Evolutionary conservation across 2,329 filamentous ascomycete genomes (phyloP).

Genomic region (Leptoxyphium fumago): DNA sequence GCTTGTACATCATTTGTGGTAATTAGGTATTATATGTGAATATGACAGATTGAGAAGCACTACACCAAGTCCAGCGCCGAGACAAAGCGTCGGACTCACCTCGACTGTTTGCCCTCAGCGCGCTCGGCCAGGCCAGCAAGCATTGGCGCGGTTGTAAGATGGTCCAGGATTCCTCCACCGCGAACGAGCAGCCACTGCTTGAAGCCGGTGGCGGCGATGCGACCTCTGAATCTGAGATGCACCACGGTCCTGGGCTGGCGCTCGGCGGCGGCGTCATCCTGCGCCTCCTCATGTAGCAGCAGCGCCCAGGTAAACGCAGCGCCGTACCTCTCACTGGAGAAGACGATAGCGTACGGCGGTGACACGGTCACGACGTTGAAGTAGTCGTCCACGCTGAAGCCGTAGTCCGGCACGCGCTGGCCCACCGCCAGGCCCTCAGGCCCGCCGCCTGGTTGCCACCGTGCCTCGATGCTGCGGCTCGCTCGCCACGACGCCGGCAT

Average conservation of each 20-base stretch:
- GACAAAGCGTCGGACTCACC: neutral
- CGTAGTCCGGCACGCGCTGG: constrained; percentile 10
- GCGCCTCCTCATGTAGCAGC: constrained; percentile 6
- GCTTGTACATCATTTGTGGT: no score
- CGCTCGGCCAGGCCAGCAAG: constrained; percentile 9
- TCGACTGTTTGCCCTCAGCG: constrained; percentile 1
- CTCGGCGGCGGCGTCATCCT: neutral
- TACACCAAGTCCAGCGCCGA: no score
- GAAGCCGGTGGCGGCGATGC: constrained; percentile 8
- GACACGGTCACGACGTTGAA: constrained; percentile 8
- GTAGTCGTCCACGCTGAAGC: constrained; percentile 8
- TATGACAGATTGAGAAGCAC: no score
- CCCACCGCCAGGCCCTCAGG: constrained; percentile 3
- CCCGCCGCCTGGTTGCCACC: constrained; percentile 3
- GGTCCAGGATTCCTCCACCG: constrained; percentile 7
- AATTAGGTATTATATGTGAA: no score
- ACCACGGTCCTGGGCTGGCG: constrained; percentile 3
- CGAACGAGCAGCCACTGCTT: constrained; percentile 6
- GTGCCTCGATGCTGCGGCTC: constrained; percentile 5
- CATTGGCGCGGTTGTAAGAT: constrained; percentile 7
- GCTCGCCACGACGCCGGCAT: constrained; percentile 7
- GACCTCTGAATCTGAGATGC: constrained; percentile 9
- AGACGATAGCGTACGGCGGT: constrained; percentile 4
- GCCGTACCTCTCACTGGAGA: constrained; percentile 7
- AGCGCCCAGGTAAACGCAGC: constrained; percentile 8